Percentiles rank a stretch among this genome's conserved stretches.
Conservation (phyloP, 192 early-diverging fungal species). For the Backusella mclennaniae region DNA sequence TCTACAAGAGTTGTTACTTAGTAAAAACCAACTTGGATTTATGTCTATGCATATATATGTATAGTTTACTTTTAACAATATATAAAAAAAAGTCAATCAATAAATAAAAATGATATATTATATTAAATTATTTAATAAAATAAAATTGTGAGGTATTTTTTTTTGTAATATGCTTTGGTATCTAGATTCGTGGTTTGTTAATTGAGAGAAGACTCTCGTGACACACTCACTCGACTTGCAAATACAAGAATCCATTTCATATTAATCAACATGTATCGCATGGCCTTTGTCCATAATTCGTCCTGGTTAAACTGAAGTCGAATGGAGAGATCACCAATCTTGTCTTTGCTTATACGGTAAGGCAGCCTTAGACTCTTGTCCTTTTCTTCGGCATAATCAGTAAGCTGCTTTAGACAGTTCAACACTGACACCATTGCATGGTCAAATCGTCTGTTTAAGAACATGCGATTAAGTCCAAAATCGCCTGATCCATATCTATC, state of each 20-base stretch:
- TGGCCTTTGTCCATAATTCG: constrained; percentile 89
- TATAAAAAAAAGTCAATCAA: too few species aligned
- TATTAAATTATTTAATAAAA: too few species aligned
- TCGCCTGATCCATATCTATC: constrained; percentile 83
- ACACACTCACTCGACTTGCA: constrained; percentile 42
- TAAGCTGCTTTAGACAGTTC: constrained; percentile 86
- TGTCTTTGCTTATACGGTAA: constrained; percentile 81
- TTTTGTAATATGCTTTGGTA: background rate
- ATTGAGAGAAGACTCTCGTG: background rate
- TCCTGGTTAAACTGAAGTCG: constrained; percentile 86
- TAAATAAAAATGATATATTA: too few species aligned
- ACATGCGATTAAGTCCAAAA: constrained; percentile 66
- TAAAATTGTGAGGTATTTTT: background rate
- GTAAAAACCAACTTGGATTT: background rate
- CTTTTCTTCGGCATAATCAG: constrained; percentile 73
- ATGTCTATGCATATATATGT: too few species aligned
- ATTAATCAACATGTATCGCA: constrained; percentile 86
- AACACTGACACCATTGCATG: constrained; percentile 86
- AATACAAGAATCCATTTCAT: constrained; percentile 89
- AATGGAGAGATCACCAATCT: constrained; percentile 82
- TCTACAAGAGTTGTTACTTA: background rate
- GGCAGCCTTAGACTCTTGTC: constrained; percentile 80
- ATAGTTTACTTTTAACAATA: background rate
- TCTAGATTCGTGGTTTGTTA: background rate
- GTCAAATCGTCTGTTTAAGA: constrained; percentile 85